Conservation (phyloP, 306 rosid species). For the Cercis canadensis region DNA sequence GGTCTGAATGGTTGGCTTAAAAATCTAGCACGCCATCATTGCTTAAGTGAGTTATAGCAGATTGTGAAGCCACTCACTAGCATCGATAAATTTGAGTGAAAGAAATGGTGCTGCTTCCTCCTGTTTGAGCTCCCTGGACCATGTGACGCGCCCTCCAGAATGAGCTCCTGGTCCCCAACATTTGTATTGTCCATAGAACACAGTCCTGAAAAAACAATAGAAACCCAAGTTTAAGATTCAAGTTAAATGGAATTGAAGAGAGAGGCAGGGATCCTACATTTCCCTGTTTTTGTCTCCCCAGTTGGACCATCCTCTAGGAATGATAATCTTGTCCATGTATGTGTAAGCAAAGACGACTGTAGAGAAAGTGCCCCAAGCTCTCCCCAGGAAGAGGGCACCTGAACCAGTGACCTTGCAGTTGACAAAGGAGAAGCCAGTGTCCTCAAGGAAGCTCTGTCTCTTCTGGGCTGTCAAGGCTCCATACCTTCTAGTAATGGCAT, state of each 20-base stretch:
- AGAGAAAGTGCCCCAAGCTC: conserved; percentile 75
- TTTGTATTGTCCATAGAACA: conserved; percentile 6
- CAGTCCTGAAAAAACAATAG: conserved; percentile 65
- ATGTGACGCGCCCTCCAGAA: conserved; percentile 69
- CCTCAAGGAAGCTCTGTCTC: conserved; percentile 54
- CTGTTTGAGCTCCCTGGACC: conserved; percentile 76
- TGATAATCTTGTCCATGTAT: conserved; percentile 67
- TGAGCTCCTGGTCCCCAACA: conserved; percentile 68
- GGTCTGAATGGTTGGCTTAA: too few relatives aligned
- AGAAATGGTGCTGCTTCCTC: conserved; percentile 74
- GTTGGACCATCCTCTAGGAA: conserved; percentile 65
- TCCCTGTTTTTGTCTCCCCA: conserved; percentile 71
- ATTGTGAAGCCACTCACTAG: conserved; percentile 44
- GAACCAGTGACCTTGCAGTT: conserved; percentile 73
- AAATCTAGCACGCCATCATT: too few relatives aligned
- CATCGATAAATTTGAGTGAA: conserved; percentile 66
- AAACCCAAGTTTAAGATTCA: background rate
- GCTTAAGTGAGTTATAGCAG: too few relatives aligned
- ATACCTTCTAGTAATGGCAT: conserved; percentile 51
- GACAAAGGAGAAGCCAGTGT: conserved; percentile 71
- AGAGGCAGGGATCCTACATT: conserved; percentile 38
- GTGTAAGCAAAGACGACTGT: conserved; percentile 64
- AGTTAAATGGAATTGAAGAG: background rate
- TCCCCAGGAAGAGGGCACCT: conserved; percentile 69
- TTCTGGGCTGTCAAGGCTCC: conserved; percentile 69